A percentile compares a stretch with the other conserved stretches of the same genome.
phyloP scores from a whole-genome alignment of 2,329 filamentous ascomycete species.

The Fonsecaea pedrosoi region DNA sequence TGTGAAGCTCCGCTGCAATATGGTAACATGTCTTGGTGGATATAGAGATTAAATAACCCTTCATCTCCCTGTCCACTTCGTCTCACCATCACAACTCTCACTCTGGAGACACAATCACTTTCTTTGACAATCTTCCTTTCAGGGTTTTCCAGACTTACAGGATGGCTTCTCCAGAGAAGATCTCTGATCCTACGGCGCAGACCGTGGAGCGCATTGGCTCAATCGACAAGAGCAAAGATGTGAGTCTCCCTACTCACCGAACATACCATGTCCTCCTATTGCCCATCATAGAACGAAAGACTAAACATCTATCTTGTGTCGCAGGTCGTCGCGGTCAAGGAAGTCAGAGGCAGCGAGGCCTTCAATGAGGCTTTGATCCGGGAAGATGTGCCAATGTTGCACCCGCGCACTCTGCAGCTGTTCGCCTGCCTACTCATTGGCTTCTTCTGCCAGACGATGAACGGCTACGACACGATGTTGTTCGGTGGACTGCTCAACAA shows the following conservation, averaged over 20 bases:
- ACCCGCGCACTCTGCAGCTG: slow-evolving; percentile 33
- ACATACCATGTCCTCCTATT: neutral
- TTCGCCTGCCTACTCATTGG: slow-evolving; percentile 41
- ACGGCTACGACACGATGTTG: slow-evolving; percentile 65
- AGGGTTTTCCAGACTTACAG: slow-evolving; percentile 5
- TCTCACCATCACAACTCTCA: neutral
- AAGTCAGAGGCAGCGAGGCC: slow-evolving; percentile 60
- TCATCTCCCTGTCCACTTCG: slow-evolving; percentile 1
- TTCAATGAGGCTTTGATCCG: slow-evolving; percentile 63
- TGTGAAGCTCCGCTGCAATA: slow-evolving; percentile 17
- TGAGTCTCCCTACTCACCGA: slow-evolving; percentile 15
- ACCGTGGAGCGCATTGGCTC: slow-evolving; percentile 29
- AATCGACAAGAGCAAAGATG: slow-evolving; percentile 34
- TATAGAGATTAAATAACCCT: slow-evolving; percentile 19
- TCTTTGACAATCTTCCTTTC: slow-evolving; percentile 7
- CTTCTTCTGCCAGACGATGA: slow-evolving; percentile 60
- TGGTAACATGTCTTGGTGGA: neutral
- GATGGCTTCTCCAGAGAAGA: slow-evolving; percentile 34
- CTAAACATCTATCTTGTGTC: neutral
- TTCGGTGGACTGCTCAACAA: slow-evolving; percentile 61
- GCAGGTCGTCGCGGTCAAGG: slow-evolving; percentile 44
- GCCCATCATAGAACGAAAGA: neutral
- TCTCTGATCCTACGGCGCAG: slow-evolving; percentile 13
- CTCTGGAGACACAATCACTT: slow-evolving; percentile 18
- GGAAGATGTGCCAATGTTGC: slow-evolving; percentile 49